Evolutionary conservation across 805 yeast species (phyloP).

Genomic region (Metschnikowia arizonensis): DNA sequence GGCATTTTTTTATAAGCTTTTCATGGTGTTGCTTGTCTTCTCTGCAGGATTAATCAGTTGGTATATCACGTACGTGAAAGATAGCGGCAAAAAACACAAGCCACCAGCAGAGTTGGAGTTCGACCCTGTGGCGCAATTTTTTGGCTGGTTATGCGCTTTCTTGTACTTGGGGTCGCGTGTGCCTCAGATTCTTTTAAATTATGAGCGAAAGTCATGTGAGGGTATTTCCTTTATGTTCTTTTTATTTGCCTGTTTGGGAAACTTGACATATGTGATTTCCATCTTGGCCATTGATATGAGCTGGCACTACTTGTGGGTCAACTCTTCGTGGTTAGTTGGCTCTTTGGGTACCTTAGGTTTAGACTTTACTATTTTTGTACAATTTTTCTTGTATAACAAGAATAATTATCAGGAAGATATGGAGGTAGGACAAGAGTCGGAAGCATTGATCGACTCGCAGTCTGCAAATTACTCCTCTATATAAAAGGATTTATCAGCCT

Average conservation of each 20-base stretch:
- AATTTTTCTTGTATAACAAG: slow-evolving; percentile 73
- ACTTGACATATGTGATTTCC: slow-evolving; percentile 82
- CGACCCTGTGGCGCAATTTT: slow-evolving; percentile 77
- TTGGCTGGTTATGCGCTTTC: slow-evolving; percentile 78
- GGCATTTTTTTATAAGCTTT: slow-evolving; percentile 27
- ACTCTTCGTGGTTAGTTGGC: slow-evolving; percentile 91
- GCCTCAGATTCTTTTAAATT: slow-evolving; percentile 87
- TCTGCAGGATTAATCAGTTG: slow-evolving; percentile 84
- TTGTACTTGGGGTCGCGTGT: slow-evolving; percentile 82
- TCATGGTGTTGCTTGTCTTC: slow-evolving; percentile 65
- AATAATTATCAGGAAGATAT: slow-evolving; percentile 12
- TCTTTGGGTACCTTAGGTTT: slow-evolving; percentile 79
- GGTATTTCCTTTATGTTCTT: slow-evolving; percentile 93
- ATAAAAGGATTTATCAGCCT: background rate
- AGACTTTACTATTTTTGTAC: slow-evolving; percentile 81
- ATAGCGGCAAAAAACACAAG: slow-evolving; percentile 30
- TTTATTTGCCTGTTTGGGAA: slow-evolving; percentile 92
- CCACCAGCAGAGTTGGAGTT: slow-evolving; percentile 47
- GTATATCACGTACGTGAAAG: slow-evolving; percentile 59
- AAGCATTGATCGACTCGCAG: slow-evolving; percentile 11
- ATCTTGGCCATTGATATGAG: slow-evolving; percentile 74
- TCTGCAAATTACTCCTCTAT: slow-evolving; percentile 12
- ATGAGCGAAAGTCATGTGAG: slow-evolving; percentile 84
- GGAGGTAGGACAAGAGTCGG: slow-evolving; percentile 7
- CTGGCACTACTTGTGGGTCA: slow-evolving; percentile 66